Percentiles rank a stretch among this genome's conserved stretches.
Conservation (phyloP, 495 filamentous ascomycete genomes). For the Aspergillus sclerotiicarbonarius region DNA sequence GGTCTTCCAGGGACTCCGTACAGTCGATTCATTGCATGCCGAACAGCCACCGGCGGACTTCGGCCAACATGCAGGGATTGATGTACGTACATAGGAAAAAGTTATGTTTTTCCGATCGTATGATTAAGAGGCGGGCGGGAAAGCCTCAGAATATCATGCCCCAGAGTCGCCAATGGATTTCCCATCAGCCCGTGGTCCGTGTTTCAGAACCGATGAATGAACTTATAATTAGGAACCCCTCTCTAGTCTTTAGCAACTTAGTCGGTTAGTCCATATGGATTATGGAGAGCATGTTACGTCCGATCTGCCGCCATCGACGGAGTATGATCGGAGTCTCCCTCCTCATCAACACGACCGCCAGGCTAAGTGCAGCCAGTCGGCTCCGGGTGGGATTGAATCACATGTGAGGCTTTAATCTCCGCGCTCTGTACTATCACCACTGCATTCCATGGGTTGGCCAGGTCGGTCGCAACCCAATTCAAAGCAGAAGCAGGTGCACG, state of each 20-base stretch:
- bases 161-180: slow-evolving; percentile 25
- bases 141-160: not conserved
- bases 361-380: not conserved
- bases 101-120: not conserved
- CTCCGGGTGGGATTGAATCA: not conserved
- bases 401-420: not conserved
- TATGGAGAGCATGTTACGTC: not conserved
- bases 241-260: not conserved
- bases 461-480: slow-evolving; percentile 1
- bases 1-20: no score
- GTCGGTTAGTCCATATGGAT: not conserved
- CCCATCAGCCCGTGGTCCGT: slow-evolving; percentile 29
- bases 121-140: slow-evolving; percentile 5
- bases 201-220: slow-evolving; percentile 20
- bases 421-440: not conserved
- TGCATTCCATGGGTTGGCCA: not conserved
- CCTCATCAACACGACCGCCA: no score
- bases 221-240: not conserved
- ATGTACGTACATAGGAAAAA: no score
- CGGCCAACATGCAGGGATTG: no score
- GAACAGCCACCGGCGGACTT: no score
- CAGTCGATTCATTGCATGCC: no score
- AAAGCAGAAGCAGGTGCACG: not conserved
- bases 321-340: not conserved
- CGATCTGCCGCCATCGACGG: not conserved